These are phyloP conservation scores for Lunularia cruciata DNA, from an alignment of 225 moss, liverwort and hornwort genomes.

Conservation along the genomic window DNA sequence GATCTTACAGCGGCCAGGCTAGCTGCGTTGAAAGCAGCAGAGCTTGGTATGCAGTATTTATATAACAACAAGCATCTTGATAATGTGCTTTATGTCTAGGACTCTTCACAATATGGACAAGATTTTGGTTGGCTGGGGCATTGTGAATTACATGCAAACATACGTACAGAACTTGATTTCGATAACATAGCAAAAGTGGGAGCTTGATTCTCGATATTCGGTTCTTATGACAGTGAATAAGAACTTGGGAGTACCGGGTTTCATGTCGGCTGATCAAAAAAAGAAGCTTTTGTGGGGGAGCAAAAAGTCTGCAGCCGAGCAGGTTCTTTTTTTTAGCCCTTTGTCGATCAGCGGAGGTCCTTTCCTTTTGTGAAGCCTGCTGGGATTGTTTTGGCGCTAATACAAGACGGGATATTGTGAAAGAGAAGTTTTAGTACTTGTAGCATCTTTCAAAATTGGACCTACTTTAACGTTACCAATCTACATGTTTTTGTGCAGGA, in stretches of 20 bases:
- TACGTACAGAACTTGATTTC: too few relatives aligned
- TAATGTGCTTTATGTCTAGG: too few relatives aligned
- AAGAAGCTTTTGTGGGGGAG: conserved; percentile 98
- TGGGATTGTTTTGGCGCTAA: too few relatives aligned
- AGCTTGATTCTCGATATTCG: background rate
- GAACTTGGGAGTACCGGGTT: conserved; percentile 86
- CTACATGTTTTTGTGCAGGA: conserved; percentile 55
- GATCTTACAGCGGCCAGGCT: conserved; percentile 92
- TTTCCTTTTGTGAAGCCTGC: too few relatives aligned
- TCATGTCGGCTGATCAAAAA: conserved; percentile 96
- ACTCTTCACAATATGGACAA: too few relatives aligned
- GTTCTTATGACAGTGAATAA: conserved; percentile 67
- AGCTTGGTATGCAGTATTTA: conserved; percentile 66
- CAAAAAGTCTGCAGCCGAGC: conserved; percentile 80
- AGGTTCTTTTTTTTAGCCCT: conserved; percentile 44
- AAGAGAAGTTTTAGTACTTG: too few relatives aligned
- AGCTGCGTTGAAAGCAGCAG: conserved; percentile 92
- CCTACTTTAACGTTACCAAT: background rate
- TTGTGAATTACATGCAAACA: too few relatives aligned
- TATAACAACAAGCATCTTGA: too few relatives aligned
- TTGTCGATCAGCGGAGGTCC: background rate
- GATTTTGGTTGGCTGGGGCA: too few relatives aligned
- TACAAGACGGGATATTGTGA: too few relatives aligned
- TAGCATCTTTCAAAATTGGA: too few relatives aligned
- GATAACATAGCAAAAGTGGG: too few relatives aligned